Evolutionary conservation across 1,139 yeast genomes (phyloP).

Genomic region (Meyerozyma sp.): DNA sequence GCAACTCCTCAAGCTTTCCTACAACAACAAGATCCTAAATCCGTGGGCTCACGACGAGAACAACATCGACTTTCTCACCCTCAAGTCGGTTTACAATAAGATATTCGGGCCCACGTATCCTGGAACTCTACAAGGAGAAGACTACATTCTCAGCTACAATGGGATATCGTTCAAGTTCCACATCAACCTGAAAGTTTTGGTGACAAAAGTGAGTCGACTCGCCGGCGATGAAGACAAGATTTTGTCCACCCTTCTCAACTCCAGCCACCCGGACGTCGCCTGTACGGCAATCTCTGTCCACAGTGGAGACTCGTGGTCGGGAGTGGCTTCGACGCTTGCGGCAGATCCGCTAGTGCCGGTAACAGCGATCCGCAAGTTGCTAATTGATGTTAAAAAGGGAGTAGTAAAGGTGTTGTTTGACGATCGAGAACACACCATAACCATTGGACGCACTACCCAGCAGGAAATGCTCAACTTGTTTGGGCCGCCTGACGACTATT

Average conservation of each 20-base stretch:
- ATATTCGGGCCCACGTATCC: slow-evolving; percentile 63
- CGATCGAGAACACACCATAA: slow-evolving; percentile 3
- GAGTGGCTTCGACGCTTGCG: slow-evolving; percentile 9
- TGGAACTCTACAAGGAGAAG: slow-evolving; percentile 26
- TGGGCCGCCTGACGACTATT: slow-evolving; percentile 56
- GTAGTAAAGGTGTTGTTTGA: slow-evolving; percentile 8
- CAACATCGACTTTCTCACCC: slow-evolving; percentile 10
- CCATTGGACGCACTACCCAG: slow-evolving; percentile 42
- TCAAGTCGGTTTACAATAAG: slow-evolving; percentile 48
- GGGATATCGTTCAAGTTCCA: slow-evolving; percentile 48
- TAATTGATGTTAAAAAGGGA: slow-evolving; percentile 10
- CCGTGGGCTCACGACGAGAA: slow-evolving; percentile 2
- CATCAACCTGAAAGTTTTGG: slow-evolving; percentile 16
- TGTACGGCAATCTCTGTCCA: slow-evolving; percentile 35
- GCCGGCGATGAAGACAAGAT: slow-evolving; percentile 13
- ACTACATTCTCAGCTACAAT: slow-evolving; percentile 47
- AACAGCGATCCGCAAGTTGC: slow-evolving; percentile 5
- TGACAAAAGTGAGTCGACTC: slow-evolving; percentile 10
- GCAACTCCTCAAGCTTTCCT: slow-evolving; percentile 19
- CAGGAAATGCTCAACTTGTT: slow-evolving; percentile 41
- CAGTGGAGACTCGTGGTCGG: slow-evolving; percentile 26
- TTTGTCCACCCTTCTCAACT: slow-evolving; percentile 28
- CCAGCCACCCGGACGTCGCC: slow-evolving; percentile 22
- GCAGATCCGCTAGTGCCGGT: background rate
- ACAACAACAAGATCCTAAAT: slow-evolving; percentile 20